phyloP scores from a whole-genome alignment of 768 basidiomycete genomes.

The Russula compacta region DNA sequence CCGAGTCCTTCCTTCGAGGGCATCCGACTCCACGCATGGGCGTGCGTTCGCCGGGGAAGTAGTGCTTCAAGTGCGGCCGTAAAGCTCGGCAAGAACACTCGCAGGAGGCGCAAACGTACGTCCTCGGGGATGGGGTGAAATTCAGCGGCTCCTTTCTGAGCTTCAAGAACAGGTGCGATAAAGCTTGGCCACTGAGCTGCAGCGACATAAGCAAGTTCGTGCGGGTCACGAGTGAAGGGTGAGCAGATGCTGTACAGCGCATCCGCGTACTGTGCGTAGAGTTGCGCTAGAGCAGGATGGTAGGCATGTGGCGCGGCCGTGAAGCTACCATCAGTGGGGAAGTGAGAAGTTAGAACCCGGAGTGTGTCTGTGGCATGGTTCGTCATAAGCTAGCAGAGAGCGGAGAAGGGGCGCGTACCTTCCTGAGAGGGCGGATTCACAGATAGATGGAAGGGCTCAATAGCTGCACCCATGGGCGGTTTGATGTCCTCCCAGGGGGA shows the following conservation, averaged over 20 bases:
- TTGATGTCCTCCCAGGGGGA: constrained; percentile 64
- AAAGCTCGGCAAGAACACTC: constrained; percentile 54
- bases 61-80: constrained; percentile 54
- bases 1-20: constrained; percentile 30
- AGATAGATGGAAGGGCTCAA: constrained; percentile 63
- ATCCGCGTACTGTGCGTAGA: constrained; percentile 57
- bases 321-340: constrained; percentile 21
- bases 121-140: constrained; percentile 25
- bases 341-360: constrained; percentile 34
- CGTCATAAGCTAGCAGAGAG: neutral
- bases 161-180: constrained; percentile 55
- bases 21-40: constrained; percentile 48
- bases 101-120: constrained; percentile 55
- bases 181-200: constrained; percentile 79
- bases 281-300: constrained; percentile 43
- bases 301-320: constrained; percentile 30
- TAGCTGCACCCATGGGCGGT: constrained; percentile 59
- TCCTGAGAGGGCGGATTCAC: constrained; percentile 45
- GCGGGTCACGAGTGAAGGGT: constrained; percentile 54
- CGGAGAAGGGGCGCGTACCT: constrained; percentile 32
- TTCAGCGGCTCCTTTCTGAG: constrained; percentile 21
- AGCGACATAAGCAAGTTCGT: constrained; percentile 67
- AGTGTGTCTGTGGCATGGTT: constrained; percentile 25
- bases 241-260: constrained; percentile 53
- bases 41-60: constrained; percentile 59